Evolutionary conservation across 257 asterid genomes (phyloP).

Genomic region (Leonotis leonurus): DNA sequence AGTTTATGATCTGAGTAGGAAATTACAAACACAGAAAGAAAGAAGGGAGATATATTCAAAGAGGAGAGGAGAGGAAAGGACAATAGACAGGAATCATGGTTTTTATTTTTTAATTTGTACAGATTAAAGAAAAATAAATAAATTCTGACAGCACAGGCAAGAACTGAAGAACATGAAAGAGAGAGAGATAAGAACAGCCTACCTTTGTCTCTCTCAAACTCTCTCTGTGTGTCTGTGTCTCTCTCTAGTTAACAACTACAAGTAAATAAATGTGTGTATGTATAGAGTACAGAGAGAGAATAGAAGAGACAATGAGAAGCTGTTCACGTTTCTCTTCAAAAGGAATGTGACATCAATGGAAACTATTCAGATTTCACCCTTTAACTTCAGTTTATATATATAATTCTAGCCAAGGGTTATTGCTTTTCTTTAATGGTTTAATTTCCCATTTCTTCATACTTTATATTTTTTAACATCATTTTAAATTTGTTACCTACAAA

Average conservation of each 20-base stretch:
- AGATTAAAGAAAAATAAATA: not conserved
- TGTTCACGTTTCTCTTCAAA: conserved; percentile 22
- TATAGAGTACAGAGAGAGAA: no score
- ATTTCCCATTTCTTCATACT: no score
- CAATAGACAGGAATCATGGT: not conserved
- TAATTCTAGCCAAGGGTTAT: no score
- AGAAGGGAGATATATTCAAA: not conserved
- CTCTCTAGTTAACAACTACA: not conserved
- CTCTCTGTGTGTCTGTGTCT: not conserved
- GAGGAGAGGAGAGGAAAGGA: not conserved
- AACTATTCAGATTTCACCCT: conserved; percentile 3
- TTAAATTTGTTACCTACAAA: no score
- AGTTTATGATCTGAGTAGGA: not conserved
- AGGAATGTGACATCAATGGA: conserved; percentile 19
- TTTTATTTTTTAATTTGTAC: not conserved
- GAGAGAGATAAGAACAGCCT: conserved; percentile 22
- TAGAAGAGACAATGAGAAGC: no score
- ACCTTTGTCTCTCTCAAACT: conserved; percentile 15
- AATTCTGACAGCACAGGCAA: conserved; percentile 8
- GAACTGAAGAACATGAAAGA: conserved; percentile 4
- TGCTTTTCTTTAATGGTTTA: no score
- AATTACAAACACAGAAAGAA: not conserved
- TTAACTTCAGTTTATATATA: not conserved
- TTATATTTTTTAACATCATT: no score
- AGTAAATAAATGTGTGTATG: conserved; percentile 12